Evolutionary conservation across 257 asterid genomes (phyloP), one percentile per base, ranked within the genome.

Genomic region (Solanum microdontum): DNA sequence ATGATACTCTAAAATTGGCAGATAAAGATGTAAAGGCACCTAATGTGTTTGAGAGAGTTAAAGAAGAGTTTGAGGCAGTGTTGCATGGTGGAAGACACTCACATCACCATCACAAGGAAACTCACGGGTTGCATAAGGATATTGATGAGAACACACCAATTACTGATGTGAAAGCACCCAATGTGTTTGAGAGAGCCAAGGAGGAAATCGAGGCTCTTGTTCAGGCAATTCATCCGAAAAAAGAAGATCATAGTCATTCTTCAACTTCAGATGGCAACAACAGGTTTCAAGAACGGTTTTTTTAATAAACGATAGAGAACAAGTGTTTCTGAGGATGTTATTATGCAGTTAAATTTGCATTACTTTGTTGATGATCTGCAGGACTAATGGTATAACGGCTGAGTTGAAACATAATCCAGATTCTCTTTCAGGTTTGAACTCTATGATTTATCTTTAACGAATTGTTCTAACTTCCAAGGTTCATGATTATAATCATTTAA

Each of bases 161-260:
- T 86, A 64, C 86, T 87, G 93, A 92, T 36, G 95, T 94, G 58
- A 95, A 92, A 91, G 98, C 98, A 68, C 98, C 98, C 17, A 93
- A 92, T 75, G 92, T 94, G 86, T 94, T 95, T 87, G 95, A 92
- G 88, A 92, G 98, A 83, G 98, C 95, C 0, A 94, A 92, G 88
- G 98, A 95, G 91, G 98, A 95, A 86, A 88, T 95, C 83, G 96
- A 94, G 87, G 98, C 98, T 69, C 82, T 95, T 84, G 94, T 93
- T 37, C 93, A 88, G 85, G 92, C 93, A 15, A 89, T 95, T 85
- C 96, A 94, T 87, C 91, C 91, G 9, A 94, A 92, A 85, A 94
- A 92, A 91, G 95, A 92, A 87, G 72, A 75, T 79, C 70, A 76
- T 19, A 85, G 10, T 69, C 84, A 37, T 24, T 88, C 62, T 87